These are phyloP conservation scores for Coniosporium tulheliwenetii DNA, from an alignment of 2,329 filamentous ascomycete genomes.

Conservation along the genomic window DNA sequence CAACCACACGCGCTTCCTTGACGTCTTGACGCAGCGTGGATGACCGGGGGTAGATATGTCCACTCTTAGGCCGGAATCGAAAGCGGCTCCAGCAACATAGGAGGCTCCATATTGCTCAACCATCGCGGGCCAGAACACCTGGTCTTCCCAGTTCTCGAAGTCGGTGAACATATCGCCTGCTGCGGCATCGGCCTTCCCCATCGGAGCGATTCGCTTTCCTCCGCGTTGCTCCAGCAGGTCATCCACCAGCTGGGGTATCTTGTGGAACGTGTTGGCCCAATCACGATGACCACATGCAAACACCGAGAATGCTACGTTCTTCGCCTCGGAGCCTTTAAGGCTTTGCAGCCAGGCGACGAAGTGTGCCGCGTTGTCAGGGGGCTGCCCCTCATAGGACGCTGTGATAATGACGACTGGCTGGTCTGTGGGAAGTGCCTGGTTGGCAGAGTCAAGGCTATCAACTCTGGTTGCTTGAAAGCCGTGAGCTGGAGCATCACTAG, in stretches of 20 bases:
- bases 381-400: constrained; percentile 59
- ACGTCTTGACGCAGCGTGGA: constrained; percentile 48
- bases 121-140: constrained; percentile 36
- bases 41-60: constrained; percentile 38
- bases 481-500: constrained; percentile 39
- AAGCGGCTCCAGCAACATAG: constrained; percentile 4
- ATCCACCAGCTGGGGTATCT: constrained; percentile 49
- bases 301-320: constrained; percentile 36
- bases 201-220: constrained; percentile 29
- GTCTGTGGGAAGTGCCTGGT: constrained; percentile 41
- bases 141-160: constrained; percentile 55
- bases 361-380: constrained; percentile 53
- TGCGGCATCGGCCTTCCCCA: constrained; percentile 45
- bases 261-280: constrained; percentile 46
- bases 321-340: constrained; percentile 23
- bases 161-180: constrained; percentile 37
- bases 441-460: constrained; percentile 45
- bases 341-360: constrained; percentile 53
- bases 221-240: constrained; percentile 34
- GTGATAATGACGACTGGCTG: constrained; percentile 52
- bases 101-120: constrained; percentile 19
- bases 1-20: constrained; percentile 42
- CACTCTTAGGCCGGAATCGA: constrained; percentile 28
- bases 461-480: constrained; percentile 41
- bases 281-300: constrained; percentile 53